Base-by-base conservation (phyloP, 371 early-diverging fungal genomes). In the Gilbertella persicaria region DNA sequence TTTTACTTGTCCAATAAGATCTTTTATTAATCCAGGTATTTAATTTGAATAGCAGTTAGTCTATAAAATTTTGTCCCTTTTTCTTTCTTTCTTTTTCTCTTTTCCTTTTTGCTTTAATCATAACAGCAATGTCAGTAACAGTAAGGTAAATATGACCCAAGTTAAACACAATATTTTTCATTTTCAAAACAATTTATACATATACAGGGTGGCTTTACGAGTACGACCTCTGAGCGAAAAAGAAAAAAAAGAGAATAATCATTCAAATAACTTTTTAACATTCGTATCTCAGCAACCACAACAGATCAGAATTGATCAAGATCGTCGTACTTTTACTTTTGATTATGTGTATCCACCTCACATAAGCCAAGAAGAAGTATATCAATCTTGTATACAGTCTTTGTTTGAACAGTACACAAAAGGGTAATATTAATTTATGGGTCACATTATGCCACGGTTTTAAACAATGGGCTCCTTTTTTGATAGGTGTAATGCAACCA, bases 271-370 rank as follows among this genome's bases (percentile, higher is more conserved):
- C 26, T 79, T 50, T 8, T 40, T 61, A 17, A 61, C 45, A 13
- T 61, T 61, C 51, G 33, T 50, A 50, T 51, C 55, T 33, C 30
- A 50, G 17, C 55, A 61, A 55, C 61, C 55, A 39, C 55, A 75
- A 76, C 55, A 86, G 16, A 68, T 77, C 38, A 40, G 33, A 72
- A 75, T 58, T 83, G 20, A 67, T 74, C 19, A 69, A 82, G 12
- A 75, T 5, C 79, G 83, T 47, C 73, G 79, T 23, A 73, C 77
- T 3, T 97, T 94, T 66, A 87, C 90, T 41, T 97, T 87, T 62
- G 96, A 98, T 73, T 73, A 88, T 62, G 91, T 90, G 5, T 97
- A 89, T 72, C 84, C 86, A 14, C 79, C 86, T 13, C 75, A 79
- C n/a, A 57, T 86, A 2, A 50, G 54, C 14, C 98, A 98, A 67